phyloP scores from a whole-genome alignment of 345 rosid species.

The Arabidopsis arenosa region DNA sequence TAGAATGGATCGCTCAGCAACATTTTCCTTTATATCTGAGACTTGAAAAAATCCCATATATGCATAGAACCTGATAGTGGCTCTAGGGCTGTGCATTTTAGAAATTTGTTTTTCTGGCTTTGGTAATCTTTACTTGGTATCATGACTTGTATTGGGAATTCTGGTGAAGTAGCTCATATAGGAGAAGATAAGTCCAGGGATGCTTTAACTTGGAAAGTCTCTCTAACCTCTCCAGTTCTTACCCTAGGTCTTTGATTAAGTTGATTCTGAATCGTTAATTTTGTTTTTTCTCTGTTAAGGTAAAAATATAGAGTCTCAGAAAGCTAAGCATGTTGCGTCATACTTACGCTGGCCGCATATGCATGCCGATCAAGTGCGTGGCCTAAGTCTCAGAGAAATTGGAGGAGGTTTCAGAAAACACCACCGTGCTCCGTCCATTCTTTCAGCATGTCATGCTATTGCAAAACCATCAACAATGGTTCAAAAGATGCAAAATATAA shows the following conservation, averaged over 20 bases:
- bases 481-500: slow-evolving; percentile 89
- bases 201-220: slow-evolving; percentile 16
- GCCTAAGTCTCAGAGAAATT: slow-evolving; percentile 92
- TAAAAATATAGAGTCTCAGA: slow-evolving; percentile 45
- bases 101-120: neutral
- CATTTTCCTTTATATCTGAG: slow-evolving; percentile 19
- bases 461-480: slow-evolving; percentile 94
- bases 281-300: slow-evolving; percentile 51
- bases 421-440: slow-evolving; percentile 93
- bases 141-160: slow-evolving; percentile 21
- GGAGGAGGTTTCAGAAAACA: slow-evolving; percentile 98
- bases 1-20: slow-evolving; percentile 18
- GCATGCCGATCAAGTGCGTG: slow-evolving; percentile 94
- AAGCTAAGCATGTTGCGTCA: slow-evolving; percentile 57
- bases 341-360: slow-evolving; percentile 96
- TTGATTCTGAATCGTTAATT: slow-evolving; percentile 21
- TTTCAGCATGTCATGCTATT: slow-evolving; percentile 88
- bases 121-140: slow-evolving; percentile 18
- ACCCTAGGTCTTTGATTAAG: slow-evolving; percentile 1
- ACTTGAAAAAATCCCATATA: slow-evolving; percentile 13
- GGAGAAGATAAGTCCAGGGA: slow-evolving; percentile 19
- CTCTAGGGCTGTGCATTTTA: slow-evolving; percentile 23
- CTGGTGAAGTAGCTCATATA: slow-evolving; percentile 39
- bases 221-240: slow-evolving; percentile 29
- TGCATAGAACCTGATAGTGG: slow-evolving; percentile 16